Base-by-base conservation (phyloP, 2,329 filamentous ascomycete genomes). In the Neonectria neomacrospora region DNA sequence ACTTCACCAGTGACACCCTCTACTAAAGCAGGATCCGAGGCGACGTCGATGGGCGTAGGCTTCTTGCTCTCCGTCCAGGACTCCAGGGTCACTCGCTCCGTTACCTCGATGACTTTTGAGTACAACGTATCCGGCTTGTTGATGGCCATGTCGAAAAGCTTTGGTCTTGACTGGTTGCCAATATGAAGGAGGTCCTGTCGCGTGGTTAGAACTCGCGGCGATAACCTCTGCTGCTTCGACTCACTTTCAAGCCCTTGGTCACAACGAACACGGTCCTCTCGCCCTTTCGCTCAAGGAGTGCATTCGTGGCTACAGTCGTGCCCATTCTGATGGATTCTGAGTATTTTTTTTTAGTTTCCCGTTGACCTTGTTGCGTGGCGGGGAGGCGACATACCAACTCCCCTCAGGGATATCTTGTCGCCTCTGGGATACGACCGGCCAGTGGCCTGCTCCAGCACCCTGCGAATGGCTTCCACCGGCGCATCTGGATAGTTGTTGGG, bases 271-370 rank as follows among this genome's bases (percentile, higher is more conserved):
- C 94, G 73, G 95, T 94, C 69, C 87, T 88, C 80, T 96, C 93
- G 48, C 94, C 94, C 77, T 97, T 97, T 60, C 94, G 84, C 78
- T 97, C 94, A 2, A 97, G 83, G 58, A 97, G 80, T 0, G 94
- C 94, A 76, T 97, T 97, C 0, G 94, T 97, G 7, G 94, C 94
- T 9, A 97, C 93, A 0, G 94, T 97, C 2, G 94, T 97, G 44
- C 94, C 94, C 93, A 97, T 97, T 51, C 94, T 90, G 76, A 97
- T 97, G 63, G 91, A 93, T 71, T 95, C 92, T 61, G 70, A 96
- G 95, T 73, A 88, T 80, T 20, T 88, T 73, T 88, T 80, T 20
- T 88, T 86, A 1, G 93, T 96, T 96, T 92, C 6, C 7, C 10
- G 0, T 1, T 30, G 22, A 14, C 26, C 5, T 10, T 20, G 23